Base-by-base conservation (phyloP, 331 rosid species). In the Acacia pycnantha region DNA sequence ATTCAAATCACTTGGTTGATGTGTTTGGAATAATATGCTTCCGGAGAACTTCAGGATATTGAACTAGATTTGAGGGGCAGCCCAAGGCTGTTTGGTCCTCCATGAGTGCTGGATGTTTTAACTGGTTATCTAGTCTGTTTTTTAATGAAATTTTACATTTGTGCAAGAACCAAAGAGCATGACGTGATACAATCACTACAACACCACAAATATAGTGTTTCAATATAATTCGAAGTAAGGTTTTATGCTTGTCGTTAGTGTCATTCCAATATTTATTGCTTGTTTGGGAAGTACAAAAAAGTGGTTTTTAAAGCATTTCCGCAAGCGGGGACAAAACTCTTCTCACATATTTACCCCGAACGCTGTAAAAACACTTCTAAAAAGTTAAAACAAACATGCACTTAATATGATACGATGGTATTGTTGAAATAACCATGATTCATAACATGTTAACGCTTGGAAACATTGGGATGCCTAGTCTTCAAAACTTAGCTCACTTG, bases 41-140 rank as follows among this genome's bases (percentile, higher is more conserved):
- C 18, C 33, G 35, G 37, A 78, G 29, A 85, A 75, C 59, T 62
- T 70, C 54, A 59, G 74, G 70, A 66, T 73, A 73, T 48, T 61
- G 56, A 59, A 56, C 11, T 56, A 24, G 48, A 37, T 68, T 69
- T 44, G 70, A 71, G 79, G 51, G 66, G 81, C 64, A 47, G 2
- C 59, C 59, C 41, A 56, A 22, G 56, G 76, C 69, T 18, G 21
- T 4, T 81, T 24, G 40, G 33, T 29, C 58, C 56, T 61, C 19
- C 41, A 6, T 14, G n/a, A 5, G 44, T 41, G 24, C 44, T 67
- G 26, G 26, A 41, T 22, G 74, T 43, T 72, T 80, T 48, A 37
- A 54, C 50, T 51, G 56, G 33, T 65, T 14, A 43, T 70, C 48
- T 43, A 41, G 73, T 40, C 8, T 11, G 22, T 10, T 11, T 26